Evolutionary conservation across 2,329 filamentous ascomycete species (phyloP), one percentile per base, ranked within the genome.

Genomic region (Microdochium nivale): DNA sequence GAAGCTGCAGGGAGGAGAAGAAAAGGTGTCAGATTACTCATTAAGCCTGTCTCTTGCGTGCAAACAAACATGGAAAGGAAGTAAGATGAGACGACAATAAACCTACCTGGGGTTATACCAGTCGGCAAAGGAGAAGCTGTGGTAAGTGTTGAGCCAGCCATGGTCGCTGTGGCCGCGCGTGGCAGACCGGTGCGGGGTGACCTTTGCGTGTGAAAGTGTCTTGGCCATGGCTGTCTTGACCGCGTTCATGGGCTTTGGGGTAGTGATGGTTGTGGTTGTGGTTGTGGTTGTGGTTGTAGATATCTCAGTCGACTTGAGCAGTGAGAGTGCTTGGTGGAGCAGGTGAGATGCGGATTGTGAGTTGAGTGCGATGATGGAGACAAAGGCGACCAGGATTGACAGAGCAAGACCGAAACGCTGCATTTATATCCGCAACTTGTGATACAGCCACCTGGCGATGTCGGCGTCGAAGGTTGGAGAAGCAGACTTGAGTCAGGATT

Each of bases 101-200:
- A 33, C 32, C 16, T 33, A 33, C 35, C 69, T 66, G 2, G 86
- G 84, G 63, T 90, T 78, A 67, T 84, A 83, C 77, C 77, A 82
- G 63, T 78, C 76, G 43, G 88, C 88, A 68, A 95, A 95, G 61
- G 80, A 86, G 75, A 95, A 95, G 56, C 85, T 88, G 73, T 95
- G 89, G 71, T 87, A 94, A 8, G 85, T 86, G 71, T 92, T 87
- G 9, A 95, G 80, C 90, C 90, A 95, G 67, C 87, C 88, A 67
- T 95, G 88, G 66, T 95, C 81, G 33, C 81, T 79, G 67, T 91
- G 86, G 30, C 90, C 90, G 49, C 90, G 80, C 46, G 79, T 75
- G 53, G 76, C 74, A 59, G 87, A 94, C 53, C 80, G 82, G 57
- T 90, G 87, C 50, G 86, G 85, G 35, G 79, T 80, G 71, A 95